Conservation (phyloP, 1,284 basidiomycete species). For the Cystobasidium pallidum region DNA sequence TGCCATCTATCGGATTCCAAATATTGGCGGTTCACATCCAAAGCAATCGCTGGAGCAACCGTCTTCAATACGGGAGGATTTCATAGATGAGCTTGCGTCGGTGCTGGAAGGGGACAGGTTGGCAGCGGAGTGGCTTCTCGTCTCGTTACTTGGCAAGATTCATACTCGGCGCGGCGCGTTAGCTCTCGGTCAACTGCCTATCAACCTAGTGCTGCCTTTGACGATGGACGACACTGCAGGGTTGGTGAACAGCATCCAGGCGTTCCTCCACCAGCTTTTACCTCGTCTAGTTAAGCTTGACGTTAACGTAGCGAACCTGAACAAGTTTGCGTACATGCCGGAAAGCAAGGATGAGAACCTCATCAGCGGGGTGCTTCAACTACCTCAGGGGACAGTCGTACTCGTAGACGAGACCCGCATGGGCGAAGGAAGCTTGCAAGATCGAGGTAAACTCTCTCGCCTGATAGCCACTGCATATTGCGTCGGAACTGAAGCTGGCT, state of each 20-base stretch:
- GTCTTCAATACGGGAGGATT: constrained; percentile 59
- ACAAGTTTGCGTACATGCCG: constrained; percentile 59
- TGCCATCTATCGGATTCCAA: constrained; percentile 24
- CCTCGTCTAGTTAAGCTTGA: constrained; percentile 65
- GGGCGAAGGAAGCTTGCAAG: constrained; percentile 51
- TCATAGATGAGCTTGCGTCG: constrained; percentile 71
- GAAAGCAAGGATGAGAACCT: constrained; percentile 72
- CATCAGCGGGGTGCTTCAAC: constrained; percentile 73
- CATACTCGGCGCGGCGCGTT: constrained; percentile 70
- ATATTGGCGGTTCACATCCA: not conserved
- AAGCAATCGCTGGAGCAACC: not conserved
- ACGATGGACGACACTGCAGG: constrained; percentile 61
- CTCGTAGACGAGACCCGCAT: constrained; percentile 62
- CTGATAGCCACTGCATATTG: not conserved
- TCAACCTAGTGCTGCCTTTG: constrained; percentile 65
- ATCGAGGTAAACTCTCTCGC: constrained; percentile 40
- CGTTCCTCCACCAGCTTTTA: constrained; percentile 59
- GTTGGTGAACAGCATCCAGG: constrained; percentile 63
- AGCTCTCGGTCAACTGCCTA: constrained; percentile 68
- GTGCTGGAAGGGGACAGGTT: constrained; percentile 68
- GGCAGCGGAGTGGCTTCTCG: constrained; percentile 76
- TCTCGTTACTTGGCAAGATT: constrained; percentile 67
- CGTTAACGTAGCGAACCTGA: constrained; percentile 60
- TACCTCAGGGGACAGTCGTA: constrained; percentile 67
- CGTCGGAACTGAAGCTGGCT: not conserved